These are phyloP conservation scores for Senecio squalidus DNA, from an alignment of 140 eudicot genomes.

Conservation along the genomic window DNA sequence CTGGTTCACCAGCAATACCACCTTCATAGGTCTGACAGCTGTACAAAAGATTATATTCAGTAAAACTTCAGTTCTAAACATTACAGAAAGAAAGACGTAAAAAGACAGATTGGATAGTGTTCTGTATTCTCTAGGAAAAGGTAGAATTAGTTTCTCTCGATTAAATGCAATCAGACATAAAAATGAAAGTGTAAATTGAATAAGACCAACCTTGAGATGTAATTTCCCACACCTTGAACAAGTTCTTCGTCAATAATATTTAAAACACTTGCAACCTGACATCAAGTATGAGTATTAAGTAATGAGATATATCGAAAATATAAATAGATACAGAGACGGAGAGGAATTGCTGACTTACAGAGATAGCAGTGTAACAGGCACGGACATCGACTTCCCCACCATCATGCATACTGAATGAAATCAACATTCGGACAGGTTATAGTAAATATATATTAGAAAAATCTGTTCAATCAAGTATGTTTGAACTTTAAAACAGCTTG, in stretches of 20 bases:
- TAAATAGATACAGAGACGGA: not conserved
- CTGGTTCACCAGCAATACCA: slow-evolving; percentile 96
- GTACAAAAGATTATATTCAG: slow-evolving; percentile 7
- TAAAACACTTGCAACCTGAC: slow-evolving; percentile 85
- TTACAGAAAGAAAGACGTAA: not conserved
- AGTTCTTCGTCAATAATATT: slow-evolving; percentile 76
- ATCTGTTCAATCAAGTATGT: not conserved
- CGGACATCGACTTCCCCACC: slow-evolving; percentile 98
- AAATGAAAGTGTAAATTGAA: not conserved
- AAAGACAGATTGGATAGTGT: not conserved
- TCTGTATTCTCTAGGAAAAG: slow-evolving; percentile 1
- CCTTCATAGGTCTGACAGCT: slow-evolving; percentile 99
- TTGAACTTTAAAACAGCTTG: not conserved
- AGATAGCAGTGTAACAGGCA: slow-evolving; percentile 95
- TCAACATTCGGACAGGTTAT: slow-evolving; percentile 7
- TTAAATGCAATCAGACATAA: not conserved
- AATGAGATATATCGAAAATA: not conserved
- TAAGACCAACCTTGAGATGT: slow-evolving; percentile 64
- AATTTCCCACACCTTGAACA: slow-evolving; percentile 68
- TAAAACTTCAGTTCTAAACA: not conserved
- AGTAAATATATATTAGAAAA: not conserved
- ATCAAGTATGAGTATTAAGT: not conserved
- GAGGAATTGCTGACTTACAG: slow-evolving; percentile 44
- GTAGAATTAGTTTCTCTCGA: not conserved
- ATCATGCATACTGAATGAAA: slow-evolving; percentile 77